Percentiles rank a stretch among this genome's conserved stretches.
Conservation (phyloP, 768 basidiomycete genomes). For the Solioccasus polychromus region DNA sequence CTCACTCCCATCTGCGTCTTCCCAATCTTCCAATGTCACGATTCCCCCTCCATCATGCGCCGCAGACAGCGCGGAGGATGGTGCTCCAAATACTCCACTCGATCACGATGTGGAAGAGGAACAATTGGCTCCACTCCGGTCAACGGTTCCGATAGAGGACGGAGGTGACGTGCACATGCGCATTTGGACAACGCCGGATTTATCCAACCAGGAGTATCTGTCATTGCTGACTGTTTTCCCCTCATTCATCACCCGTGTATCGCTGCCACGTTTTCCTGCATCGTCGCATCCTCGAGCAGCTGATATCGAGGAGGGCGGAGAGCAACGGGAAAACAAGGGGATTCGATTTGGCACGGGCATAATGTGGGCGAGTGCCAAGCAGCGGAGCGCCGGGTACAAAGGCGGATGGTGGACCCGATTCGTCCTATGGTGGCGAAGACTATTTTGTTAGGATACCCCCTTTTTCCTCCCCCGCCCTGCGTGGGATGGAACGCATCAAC, state of each 20-base stretch:
- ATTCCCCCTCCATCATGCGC: constrained; percentile 31
- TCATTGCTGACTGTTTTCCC: constrained; percentile 74
- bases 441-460: constrained; percentile 61
- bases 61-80: constrained; percentile 40
- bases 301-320: constrained; percentile 72
- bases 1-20: constrained; percentile 53
- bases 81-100: constrained; percentile 36
- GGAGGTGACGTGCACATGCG: constrained; percentile 56
- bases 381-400: constrained; percentile 62
- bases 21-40: constrained; percentile 39
- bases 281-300: constrained; percentile 35
- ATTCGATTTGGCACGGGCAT: constrained; percentile 79
- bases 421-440: constrained; percentile 71
- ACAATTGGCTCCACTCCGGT: constrained; percentile 31
- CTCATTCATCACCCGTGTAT: constrained; percentile 63
- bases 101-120: constrained; percentile 34
- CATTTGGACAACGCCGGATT: constrained; percentile 79
- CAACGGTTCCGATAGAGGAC: constrained; percentile 32
- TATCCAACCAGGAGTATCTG: constrained; percentile 71
- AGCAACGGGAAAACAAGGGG: constrained; percentile 49
- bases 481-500: constrained; percentile 7
- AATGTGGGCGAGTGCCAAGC: constrained; percentile 70
- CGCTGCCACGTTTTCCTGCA: constrained; percentile 70
- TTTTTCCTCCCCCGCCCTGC: not conserved
- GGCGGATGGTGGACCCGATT: constrained; percentile 82